phyloP scores from a whole-genome alignment of 805 yeast genomes.

The Candida coleopterorum region DNA sequence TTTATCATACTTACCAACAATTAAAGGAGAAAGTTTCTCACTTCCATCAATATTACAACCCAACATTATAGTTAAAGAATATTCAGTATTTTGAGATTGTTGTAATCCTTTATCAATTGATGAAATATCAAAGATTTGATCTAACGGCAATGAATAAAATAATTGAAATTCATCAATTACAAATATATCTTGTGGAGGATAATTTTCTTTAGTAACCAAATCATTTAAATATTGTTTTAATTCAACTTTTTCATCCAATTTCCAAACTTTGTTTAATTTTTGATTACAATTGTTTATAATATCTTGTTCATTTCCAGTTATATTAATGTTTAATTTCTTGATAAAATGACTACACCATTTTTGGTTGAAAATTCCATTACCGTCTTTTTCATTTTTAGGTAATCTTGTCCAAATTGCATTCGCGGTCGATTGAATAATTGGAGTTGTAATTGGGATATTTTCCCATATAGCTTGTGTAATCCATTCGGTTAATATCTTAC shows the following conservation, averaged over 20 bases:
- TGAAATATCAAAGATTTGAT: slow-evolving; percentile 47
- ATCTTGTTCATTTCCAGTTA: slow-evolving; percentile 44
- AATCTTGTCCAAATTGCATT: slow-evolving; percentile 58
- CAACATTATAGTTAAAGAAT: slow-evolving; percentile 49
- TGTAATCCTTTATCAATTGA: slow-evolving; percentile 40
- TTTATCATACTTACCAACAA: slow-evolving; percentile 55
- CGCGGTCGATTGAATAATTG: slow-evolving; percentile 60
- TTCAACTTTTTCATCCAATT: slow-evolving; percentile 50
- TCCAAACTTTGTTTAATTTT: slow-evolving; percentile 50
- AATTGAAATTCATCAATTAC: slow-evolving; percentile 58
- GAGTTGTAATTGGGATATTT: slow-evolving; percentile 58
- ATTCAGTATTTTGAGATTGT: slow-evolving; percentile 38
- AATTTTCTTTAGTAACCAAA: slow-evolving; percentile 26
- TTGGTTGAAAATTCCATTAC: slow-evolving; percentile 60
- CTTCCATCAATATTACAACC: slow-evolving; percentile 61
- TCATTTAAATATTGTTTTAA: slow-evolving; percentile 40
- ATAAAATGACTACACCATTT: slow-evolving; percentile 55
- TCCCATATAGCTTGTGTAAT: slow-evolving; percentile 65
- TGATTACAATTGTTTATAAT: slow-evolving; percentile 24
- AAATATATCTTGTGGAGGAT: slow-evolving; percentile 49
- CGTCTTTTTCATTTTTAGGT: slow-evolving; percentile 51
- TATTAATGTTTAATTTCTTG: slow-evolving; percentile 46
- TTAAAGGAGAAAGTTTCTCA: slow-evolving; percentile 56
- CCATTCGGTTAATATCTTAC: slow-evolving; percentile 66
- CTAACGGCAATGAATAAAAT: slow-evolving; percentile 57